Percentiles rank a stretch among this genome's conserved stretches.
Evolutionary conservation across 2,329 filamentous ascomycete genomes (phyloP).

Genomic region (Fusarium floridanum): DNA sequence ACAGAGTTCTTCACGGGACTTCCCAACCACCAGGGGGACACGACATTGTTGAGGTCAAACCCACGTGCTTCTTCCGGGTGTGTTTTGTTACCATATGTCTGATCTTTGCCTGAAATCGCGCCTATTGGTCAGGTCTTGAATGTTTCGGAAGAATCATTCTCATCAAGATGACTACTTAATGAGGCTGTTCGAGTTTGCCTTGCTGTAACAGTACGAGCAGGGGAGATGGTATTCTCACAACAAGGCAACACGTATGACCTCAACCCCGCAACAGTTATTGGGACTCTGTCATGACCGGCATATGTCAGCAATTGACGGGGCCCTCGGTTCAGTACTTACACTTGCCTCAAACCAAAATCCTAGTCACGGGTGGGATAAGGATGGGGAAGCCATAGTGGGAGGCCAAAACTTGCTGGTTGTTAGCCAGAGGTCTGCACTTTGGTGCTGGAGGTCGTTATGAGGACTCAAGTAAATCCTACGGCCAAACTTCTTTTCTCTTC

Average conservation of each 20-base stretch:
- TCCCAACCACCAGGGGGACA: neutral
- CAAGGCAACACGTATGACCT: neutral
- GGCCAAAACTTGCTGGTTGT: neutral
- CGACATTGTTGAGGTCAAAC: neutral
- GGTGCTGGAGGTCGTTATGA: too few relatives aligned
- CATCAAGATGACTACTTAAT: neutral
- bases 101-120: neutral
- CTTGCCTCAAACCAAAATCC: neutral
- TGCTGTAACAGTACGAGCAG: neutral
- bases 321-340: neutral
- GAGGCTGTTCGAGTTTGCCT: neutral
- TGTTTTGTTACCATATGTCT: neutral
- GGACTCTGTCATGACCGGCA: neutral
- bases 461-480: neutral
- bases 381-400: neutral
- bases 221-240: neutral
- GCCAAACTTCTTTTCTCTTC: too few relatives aligned
- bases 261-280: neutral
- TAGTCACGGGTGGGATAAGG: neutral
- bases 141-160: neutral
- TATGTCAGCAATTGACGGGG: neutral
- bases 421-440: neutral
- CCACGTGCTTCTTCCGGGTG: neutral
- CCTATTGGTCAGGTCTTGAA: neutral
- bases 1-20: neutral